Conservation (phyloP, 257 asterid genomes). For the Striga asiatica region DNA sequence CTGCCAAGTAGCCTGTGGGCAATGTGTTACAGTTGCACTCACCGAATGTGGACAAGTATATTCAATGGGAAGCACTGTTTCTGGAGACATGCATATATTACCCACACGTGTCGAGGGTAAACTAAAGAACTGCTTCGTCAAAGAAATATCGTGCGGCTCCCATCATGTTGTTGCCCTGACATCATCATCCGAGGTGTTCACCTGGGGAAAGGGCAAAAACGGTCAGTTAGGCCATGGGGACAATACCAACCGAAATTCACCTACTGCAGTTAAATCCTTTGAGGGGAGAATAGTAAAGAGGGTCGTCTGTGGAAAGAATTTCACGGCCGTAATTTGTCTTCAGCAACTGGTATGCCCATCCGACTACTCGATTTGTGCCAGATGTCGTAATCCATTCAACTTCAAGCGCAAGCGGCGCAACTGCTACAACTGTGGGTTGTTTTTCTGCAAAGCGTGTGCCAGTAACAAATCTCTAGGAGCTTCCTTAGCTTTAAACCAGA, state of each 20-base stretch:
- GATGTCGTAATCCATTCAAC: constrained; percentile 44
- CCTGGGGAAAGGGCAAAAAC: constrained; percentile 65
- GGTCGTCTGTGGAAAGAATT: constrained; percentile 47
- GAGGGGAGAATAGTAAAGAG: constrained; percentile 45
- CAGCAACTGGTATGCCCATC: constrained; percentile 26
- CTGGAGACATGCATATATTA: constrained; percentile 28
- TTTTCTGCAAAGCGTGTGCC: constrained; percentile 49
- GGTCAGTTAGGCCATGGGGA: constrained; percentile 80
- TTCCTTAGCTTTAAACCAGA: constrained; percentile 49
- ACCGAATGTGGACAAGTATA: constrained; percentile 51
- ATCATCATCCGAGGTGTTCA: constrained; percentile 50
- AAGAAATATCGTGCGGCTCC: constrained; percentile 67
- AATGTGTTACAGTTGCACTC: constrained; percentile 54
- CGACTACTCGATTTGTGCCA: constrained; percentile 46
- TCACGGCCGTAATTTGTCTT: constrained; percentile 53
- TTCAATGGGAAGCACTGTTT: constrained; percentile 42
- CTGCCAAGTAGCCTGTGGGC: constrained; percentile 63
- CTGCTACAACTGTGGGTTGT: constrained; percentile 74
- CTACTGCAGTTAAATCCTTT: constrained; percentile 49
- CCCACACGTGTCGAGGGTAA: constrained; percentile 37
- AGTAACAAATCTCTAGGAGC: constrained; percentile 47
- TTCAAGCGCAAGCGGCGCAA: constrained; percentile 52
- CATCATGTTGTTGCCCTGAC: constrained; percentile 54
- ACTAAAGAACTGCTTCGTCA: constrained; percentile 24
- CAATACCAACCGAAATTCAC: constrained; percentile 32